A percentile compares a stretch with the other conserved stretches of the same genome.
Conservation (phyloP, 257 asterid species). For the Fraxinus pennsylvanica region DNA sequence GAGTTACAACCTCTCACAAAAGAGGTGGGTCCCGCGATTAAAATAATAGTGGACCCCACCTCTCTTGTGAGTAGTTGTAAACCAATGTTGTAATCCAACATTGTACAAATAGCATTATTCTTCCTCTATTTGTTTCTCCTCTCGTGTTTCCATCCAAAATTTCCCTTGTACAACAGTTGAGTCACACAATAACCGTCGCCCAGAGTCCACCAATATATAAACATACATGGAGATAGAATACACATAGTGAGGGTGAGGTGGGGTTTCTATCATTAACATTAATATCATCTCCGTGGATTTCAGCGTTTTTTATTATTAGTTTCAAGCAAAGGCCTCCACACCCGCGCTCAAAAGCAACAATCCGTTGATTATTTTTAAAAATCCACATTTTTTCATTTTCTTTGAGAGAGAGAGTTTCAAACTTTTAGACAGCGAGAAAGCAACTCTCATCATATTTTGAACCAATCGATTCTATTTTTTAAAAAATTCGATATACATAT, state of each 20-base stretch:
- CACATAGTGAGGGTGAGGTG: conserved; percentile 48
- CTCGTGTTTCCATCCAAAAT: too few relatives aligned
- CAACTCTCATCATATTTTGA: conserved; percentile 41
- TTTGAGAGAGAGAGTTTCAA: conserved; percentile 30
- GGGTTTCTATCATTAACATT: conserved; percentile 55
- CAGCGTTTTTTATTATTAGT: conserved; percentile 51
- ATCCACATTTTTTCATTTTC: conserved; percentile 23
- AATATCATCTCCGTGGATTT: conserved; percentile 83
- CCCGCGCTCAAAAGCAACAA: conserved; percentile 83
- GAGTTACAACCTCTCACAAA: too few relatives aligned
- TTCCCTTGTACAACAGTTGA: neutral
- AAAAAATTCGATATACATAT: neutral
- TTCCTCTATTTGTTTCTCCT: too few relatives aligned
- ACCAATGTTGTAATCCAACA: too few relatives aligned
- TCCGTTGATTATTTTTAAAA: conserved; percentile 61
- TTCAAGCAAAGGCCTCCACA: conserved; percentile 59
- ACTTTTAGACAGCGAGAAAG: conserved; percentile 42
- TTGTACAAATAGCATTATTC: too few relatives aligned
- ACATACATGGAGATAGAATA: conserved; percentile 3
- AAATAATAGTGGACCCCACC: too few relatives aligned
- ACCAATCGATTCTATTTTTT: conserved; percentile 29
- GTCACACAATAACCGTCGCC: conserved; percentile 1
- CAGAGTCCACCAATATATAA: conserved; percentile 18
- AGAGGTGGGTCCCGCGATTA: too few relatives aligned
- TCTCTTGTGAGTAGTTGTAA: too few relatives aligned